phyloP scores from a whole-genome alignment of 1,139 yeast species.

The Kodamaea alishanica region DNA sequence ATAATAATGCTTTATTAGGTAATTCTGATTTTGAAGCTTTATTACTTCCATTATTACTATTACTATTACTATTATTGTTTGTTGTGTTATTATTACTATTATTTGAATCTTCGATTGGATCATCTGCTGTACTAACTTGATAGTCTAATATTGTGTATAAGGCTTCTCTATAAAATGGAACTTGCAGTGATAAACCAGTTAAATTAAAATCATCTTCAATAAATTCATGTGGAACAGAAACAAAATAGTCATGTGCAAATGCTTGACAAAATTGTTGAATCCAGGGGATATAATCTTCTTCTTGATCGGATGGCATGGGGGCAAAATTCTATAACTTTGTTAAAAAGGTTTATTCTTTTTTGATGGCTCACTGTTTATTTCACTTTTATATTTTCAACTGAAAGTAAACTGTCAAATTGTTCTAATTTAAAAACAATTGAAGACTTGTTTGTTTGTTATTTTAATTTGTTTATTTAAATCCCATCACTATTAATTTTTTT shows the following conservation, averaged over 20 bases:
- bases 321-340: not conserved
- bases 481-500: too few species aligned
- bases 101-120: constrained; percentile 19
- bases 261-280: constrained; percentile 81
- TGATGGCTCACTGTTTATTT: not conserved
- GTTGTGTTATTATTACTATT: constrained; percentile 11
- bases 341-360: not conserved
- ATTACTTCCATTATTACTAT: constrained; percentile 5
- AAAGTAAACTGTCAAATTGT: not conserved
- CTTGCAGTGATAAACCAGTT: constrained; percentile 81
- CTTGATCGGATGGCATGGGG: constrained; percentile 41
- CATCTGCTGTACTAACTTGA: constrained; percentile 78
- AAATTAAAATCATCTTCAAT: constrained; percentile 95
- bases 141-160: constrained; percentile 74
- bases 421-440: too few species aligned
- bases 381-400: constrained; percentile 1
- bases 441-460: too few species aligned
- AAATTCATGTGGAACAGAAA: constrained; percentile 87
- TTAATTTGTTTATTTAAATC: too few species aligned
- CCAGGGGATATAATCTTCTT: constrained; percentile 80
- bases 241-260: constrained; percentile 91
- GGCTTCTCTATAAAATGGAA: constrained; percentile 90
- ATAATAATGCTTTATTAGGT: constrained; percentile 71
- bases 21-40: constrained; percentile 35
- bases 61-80: constrained; percentile 7